Conservation (phyloP, 192 early-diverging fungal species). For the Radiomyces spectabilis region DNA sequence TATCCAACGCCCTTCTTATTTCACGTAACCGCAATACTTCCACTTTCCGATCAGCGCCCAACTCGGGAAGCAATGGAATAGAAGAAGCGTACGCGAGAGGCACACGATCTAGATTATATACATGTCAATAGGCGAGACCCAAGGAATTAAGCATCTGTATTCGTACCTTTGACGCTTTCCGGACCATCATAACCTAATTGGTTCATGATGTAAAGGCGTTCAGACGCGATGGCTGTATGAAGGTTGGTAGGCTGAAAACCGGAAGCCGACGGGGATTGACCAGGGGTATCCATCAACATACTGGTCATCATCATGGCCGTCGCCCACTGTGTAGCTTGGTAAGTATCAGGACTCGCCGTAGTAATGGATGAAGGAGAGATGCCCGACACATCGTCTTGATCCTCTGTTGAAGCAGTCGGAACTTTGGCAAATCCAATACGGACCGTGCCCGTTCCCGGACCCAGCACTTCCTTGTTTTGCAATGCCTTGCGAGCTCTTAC, state of each 20-base stretch:
- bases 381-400: too few relatives aligned
- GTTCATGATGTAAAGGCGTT: slow-evolving; percentile 33
- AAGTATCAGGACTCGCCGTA: slow-evolving; percentile 11
- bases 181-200: slow-evolving; percentile 33
- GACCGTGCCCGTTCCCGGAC: slow-evolving; percentile 58
- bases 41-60: slow-evolving; percentile 54
- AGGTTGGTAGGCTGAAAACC: slow-evolving; percentile 6
- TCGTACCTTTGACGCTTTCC: too few relatives aligned
- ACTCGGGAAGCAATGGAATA: slow-evolving; percentile 67
- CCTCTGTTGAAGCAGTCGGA: slow-evolving; percentile 46
- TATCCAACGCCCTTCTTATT: slow-evolving; percentile 82
- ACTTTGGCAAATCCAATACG: slow-evolving; percentile 97
- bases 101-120: too few relatives aligned
- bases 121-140: too few relatives aligned
- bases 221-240: slow-evolving; percentile 11
- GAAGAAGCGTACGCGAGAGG: slow-evolving; percentile 33
- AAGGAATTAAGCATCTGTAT: too few relatives aligned
- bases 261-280: slow-evolving; percentile 15
- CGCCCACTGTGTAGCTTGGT: slow-evolving; percentile 16
- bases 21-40: slow-evolving; percentile 83
- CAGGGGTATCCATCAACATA: slow-evolving; percentile 24
- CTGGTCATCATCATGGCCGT: slow-evolving; percentile 27
- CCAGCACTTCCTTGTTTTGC: slow-evolving; percentile 85
- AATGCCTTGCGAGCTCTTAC: slow-evolving; percentile 77
- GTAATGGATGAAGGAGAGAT: slow-evolving; percentile 33